phyloP scores from a whole-genome alignment of 495 filamentous ascomycete genomes.

The Cercophora sp. region DNA sequence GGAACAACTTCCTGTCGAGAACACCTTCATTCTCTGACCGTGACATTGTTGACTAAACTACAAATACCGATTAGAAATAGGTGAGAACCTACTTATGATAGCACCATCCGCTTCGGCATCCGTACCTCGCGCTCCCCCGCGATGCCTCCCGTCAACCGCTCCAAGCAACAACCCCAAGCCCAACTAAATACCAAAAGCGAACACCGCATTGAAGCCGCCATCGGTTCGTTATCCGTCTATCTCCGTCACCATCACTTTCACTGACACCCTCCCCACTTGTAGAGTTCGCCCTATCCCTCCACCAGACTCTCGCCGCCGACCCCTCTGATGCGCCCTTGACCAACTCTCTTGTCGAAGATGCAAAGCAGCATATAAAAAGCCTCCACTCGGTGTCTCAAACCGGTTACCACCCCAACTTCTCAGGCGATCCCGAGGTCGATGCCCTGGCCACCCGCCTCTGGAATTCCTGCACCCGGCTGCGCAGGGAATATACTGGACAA shows the following conservation, averaged over 20 bases:
- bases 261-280: background rate
- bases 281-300: conserved; percentile 23
- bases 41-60: too few species aligned
- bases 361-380: conserved; percentile 31
- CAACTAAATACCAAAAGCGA: too few species aligned
- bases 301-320: conserved; percentile 18
- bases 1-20: too few species aligned
- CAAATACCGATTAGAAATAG: too few species aligned
- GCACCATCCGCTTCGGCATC: too few species aligned
- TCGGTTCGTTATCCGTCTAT: conserved; percentile 11
- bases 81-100: too few species aligned
- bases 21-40: too few species aligned
- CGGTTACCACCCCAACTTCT: conserved; percentile 9
- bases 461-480: conserved; percentile 61
- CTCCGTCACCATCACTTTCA: background rate
- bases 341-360: conserved; percentile 32
- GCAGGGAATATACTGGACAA: conserved; percentile 22
- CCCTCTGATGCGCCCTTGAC: conserved; percentile 15
- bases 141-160: too few species aligned
- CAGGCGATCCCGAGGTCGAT: conserved; percentile 45
- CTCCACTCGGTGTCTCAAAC: conserved; percentile 24
- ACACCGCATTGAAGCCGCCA: conserved; percentile 20
- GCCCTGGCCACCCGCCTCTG: conserved; percentile 54
- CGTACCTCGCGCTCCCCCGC: too few species aligned
- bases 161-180: too few species aligned